A percentile compares a stretch with the other conserved stretches of the same genome.
Conservation (phyloP, 108 stramenopile species). For the Cylindrotheca fusiformis region DNA sequence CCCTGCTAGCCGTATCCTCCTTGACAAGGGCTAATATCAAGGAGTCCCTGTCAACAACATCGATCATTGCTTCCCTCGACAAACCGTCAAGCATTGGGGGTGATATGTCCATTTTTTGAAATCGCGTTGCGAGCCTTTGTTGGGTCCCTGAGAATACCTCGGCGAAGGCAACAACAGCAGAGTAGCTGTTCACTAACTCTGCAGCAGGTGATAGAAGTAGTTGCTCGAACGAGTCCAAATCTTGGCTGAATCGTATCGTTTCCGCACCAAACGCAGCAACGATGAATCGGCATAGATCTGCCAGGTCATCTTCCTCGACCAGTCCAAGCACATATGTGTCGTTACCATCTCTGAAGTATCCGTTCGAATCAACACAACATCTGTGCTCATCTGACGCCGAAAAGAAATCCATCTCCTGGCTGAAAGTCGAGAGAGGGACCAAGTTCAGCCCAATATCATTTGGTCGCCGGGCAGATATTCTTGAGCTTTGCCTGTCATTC, state of each 20-base stretch:
- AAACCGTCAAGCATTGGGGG: conserved; percentile 29
- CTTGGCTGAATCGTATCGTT: conserved; percentile 54
- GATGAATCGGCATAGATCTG: conserved; percentile 62
- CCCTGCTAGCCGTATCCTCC: conserved; percentile 25
- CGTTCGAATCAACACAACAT: conserved; percentile 20
- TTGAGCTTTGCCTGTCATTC: no score
- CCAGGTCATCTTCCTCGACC: conserved; percentile 68
- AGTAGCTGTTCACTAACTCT: conserved; percentile 72
- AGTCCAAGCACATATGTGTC: conserved; percentile 36
- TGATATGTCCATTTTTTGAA: conserved; percentile 29
- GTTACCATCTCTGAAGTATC: conserved; percentile 17
- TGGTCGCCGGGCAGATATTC: no score
- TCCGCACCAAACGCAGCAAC: conserved; percentile 77
- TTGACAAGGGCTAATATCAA: conserved; percentile 61
- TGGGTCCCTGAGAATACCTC: conserved; percentile 75
- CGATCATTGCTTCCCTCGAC: conserved; percentile 21
- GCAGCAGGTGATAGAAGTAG: conserved; percentile 58
- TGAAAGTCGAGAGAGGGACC: conserved; percentile 24
- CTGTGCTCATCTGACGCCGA: conserved; percentile 15
- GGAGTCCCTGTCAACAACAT: conserved; percentile 48
- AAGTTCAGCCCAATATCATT: conserved; percentile 6
- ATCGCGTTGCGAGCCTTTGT: conserved; percentile 44
- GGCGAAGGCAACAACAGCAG: conserved; percentile 62
- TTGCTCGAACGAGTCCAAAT: conserved; percentile 61
- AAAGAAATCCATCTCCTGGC: conserved; percentile 19